These are phyloP conservation scores for Centella asiatica DNA, from an alignment of 129 eudicot species.

Conservation along the genomic window DNA sequence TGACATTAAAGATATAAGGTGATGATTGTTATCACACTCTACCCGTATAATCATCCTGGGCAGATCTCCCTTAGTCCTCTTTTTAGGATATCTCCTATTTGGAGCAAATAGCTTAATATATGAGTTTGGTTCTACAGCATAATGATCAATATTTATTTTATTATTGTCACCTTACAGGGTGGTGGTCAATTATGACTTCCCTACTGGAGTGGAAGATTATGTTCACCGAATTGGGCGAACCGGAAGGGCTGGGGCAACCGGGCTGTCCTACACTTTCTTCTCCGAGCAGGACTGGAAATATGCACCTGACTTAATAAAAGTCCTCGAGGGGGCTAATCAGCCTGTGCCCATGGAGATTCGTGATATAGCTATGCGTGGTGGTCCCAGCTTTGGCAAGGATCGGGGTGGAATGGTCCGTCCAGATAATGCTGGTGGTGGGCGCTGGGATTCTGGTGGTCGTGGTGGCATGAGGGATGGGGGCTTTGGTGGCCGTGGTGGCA, in stretches of 20 bases:
- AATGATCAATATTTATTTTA: neutral
- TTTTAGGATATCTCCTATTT: neutral
- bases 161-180: constrained; percentile 41
- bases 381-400: constrained; percentile 56
- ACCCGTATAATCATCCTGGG: neutral
- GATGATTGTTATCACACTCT: neutral
- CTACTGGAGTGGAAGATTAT: constrained; percentile 86
- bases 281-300: constrained; percentile 93
- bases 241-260: constrained; percentile 97
- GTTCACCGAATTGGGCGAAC: constrained; percentile 95
- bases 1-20: constrained; percentile 87
- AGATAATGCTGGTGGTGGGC: constrained; percentile 46
- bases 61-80: neutral
- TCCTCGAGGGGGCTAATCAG: constrained; percentile 93
- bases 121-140: neutral
- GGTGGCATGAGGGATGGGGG: constrained; percentile 34
- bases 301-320: constrained; percentile 67
- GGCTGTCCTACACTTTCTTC: constrained; percentile 72
- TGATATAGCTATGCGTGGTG: constrained; percentile 80
- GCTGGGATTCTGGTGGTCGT: constrained; percentile 73
- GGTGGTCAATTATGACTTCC: constrained; percentile 88
- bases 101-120: neutral
- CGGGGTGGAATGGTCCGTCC: constrained; percentile 53
- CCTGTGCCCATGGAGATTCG: constrained; percentile 61
- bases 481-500: constrained; percentile 70